Conservation (phyloP, 2,329 filamentous ascomycete genomes). For the Cadophora malorum region DNA sequence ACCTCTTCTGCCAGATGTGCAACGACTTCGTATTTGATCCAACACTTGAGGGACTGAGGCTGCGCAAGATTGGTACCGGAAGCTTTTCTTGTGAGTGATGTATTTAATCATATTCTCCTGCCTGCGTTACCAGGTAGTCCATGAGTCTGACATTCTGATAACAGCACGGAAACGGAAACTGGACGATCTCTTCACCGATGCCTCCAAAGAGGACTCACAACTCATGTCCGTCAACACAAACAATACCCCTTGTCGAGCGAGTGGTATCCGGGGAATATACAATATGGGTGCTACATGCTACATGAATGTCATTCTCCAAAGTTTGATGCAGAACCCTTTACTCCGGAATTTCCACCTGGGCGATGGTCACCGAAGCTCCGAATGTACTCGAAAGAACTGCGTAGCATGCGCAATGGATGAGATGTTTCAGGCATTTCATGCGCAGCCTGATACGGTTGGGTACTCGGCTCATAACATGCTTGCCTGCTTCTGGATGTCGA, state of each 20-base stretch:
- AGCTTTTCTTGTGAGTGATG: conserved; percentile 64
- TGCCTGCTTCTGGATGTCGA: conserved; percentile 87
- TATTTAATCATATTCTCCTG: conserved; percentile 13
- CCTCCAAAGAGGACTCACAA: conserved; percentile 72
- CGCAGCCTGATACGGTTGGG: conserved; percentile 79
- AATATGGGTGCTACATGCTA: conserved; percentile 99
- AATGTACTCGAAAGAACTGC: conserved; percentile 70
- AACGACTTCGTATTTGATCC: conserved; percentile 85
- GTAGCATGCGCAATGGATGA: conserved; percentile 75
- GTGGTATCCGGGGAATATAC: conserved; percentile 89
- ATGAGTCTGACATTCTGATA: conserved; percentile 17
- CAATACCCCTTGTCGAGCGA: conserved; percentile 81
- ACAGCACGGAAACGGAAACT: conserved; percentile 75
- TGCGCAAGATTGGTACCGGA: conserved; percentile 72
- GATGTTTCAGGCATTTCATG: conserved; percentile 76
- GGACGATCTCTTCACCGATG: conserved; percentile 71
- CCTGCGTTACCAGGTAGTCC: neutral
- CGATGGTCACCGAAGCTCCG: conserved; percentile 81
- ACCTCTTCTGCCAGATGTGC: conserved; percentile 81
- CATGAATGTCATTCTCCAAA: conserved; percentile 94
- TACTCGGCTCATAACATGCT: conserved; percentile 91
- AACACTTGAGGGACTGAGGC: conserved; percentile 75
- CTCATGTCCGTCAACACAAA: conserved; percentile 82
- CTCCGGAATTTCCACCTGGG: conserved; percentile 91
- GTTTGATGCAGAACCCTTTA: conserved; percentile 90